Base-by-base conservation (phyloP, 2,329 filamentous ascomycete genomes). In the Cladosporium sp. region DNA sequence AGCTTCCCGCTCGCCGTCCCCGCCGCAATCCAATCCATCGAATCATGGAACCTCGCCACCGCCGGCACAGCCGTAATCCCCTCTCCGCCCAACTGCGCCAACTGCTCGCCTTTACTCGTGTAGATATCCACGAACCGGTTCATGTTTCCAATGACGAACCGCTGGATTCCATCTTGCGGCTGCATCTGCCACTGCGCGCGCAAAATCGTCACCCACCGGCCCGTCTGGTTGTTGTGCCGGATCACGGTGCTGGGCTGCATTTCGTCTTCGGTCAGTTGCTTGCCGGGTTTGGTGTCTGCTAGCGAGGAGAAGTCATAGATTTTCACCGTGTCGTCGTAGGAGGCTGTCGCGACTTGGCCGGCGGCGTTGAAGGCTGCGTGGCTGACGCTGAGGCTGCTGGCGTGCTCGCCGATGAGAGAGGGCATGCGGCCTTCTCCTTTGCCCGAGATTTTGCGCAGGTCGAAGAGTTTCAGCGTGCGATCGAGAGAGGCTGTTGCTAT, bases 61-160 rank as follows among this genome's bases (percentile, higher is more conserved):
- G 94, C 90, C 2, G 94, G 94, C 3, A 99, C 94, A 6, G 94
- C 94, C 0, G 92, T 96, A 66, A 99, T 96, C 0, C 88, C 90
- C 0, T 96, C 91, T 0, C 92, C 91, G 1, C 88, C 91, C 0
- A 96, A 74, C 73, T 97, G 93, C 0, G 90, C 93, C 3, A 99
- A 76, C 72, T 97, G 93, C 67, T 91, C 87, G 0, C 94, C 94
- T 51, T 88, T 84, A 0, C 86, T 82, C 0, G 88, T 88, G 72
- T 89, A 99, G 1, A 99, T 83, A 69, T 99, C 94, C 1, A 97
- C 90, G 67, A 97, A 97, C 1, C 94, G 62, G 60, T 73, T 74
- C 94, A 97, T 97, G 66, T 97, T 99, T 1, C 90, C 94, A 59
- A 99, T 93, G 22, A 86, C 89, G 67, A 99, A 92, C 61, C 93